These are phyloP conservation scores for Clavaria fumosa DNA, from an alignment of 768 basidiomycete species.

Conservation along the genomic window DNA sequence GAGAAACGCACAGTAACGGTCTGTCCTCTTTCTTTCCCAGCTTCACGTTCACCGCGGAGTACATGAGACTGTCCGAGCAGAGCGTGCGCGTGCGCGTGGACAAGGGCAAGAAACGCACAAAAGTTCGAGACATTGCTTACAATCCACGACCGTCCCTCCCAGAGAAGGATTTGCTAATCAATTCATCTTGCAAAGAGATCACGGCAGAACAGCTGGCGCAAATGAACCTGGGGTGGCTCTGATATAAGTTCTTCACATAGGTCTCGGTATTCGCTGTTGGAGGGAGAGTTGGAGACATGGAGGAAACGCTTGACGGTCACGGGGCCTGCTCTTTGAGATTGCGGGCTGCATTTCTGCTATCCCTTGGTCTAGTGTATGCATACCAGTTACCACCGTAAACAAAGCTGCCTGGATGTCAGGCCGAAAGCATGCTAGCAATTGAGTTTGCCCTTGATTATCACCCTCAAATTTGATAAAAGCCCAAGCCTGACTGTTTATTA, in stretches of 20 bases:
- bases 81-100: no score
- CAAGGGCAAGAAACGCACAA: neutral
- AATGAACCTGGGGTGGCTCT: slow-evolving; percentile 50
- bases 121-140: slow-evolving; percentile 29
- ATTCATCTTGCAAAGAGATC: slow-evolving; percentile 65
- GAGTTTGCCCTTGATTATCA: no score
- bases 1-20: no score
- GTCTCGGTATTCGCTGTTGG: slow-evolving; percentile 29
- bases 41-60: slow-evolving; percentile 63
- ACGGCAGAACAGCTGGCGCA: slow-evolving; percentile 58
- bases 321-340: no score
- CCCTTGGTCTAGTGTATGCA: no score
- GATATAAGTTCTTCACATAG: slow-evolving; percentile 47
- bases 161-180: slow-evolving; percentile 75
- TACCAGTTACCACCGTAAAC: no score
- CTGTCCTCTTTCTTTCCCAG: slow-evolving; percentile 63
- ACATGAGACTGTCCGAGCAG: slow-evolving; percentile 44
- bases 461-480: no score
- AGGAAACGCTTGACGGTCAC: no score
- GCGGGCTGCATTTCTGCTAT: no score
- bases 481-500: no score
- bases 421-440: no score
- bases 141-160: slow-evolving; percentile 73
- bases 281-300: slow-evolving; percentile 3
- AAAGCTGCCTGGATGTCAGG: no score